phyloP scores from a whole-genome alignment of 2,329 filamentous ascomycete genomes.

The Fonsecaea pedrosoi region DNA sequence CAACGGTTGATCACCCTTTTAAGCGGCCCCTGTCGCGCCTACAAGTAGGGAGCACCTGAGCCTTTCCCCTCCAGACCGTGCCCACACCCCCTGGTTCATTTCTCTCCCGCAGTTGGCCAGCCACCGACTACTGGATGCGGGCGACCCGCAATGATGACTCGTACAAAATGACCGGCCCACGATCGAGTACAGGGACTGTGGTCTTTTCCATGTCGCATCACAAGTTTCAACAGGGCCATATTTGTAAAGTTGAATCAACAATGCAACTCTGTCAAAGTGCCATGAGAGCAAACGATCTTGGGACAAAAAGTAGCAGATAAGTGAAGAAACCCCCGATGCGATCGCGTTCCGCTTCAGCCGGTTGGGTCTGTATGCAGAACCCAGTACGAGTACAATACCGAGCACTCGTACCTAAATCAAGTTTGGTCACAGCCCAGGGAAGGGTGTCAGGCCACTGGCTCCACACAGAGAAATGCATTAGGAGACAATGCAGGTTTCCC shows the following conservation, averaged over 20 bases:
- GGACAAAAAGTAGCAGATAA: not conserved
- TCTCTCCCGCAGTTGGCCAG: not conserved
- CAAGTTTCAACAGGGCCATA: not conserved
- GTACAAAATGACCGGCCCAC: not conserved
- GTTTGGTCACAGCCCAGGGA: not conserved
- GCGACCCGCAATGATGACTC: not conserved
- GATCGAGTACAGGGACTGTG: not conserved
- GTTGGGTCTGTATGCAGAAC: not conserved
- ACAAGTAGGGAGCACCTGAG: not conserved
- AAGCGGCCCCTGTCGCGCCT: constrained; percentile 18
- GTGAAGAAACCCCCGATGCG: not conserved
- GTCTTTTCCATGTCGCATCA: not conserved
- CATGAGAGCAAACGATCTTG: not conserved
- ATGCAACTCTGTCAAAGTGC: not conserved
- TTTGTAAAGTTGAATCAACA: not conserved
- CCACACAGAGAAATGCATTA: not conserved
- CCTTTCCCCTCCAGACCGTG: not conserved
- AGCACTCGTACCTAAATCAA: not conserved
- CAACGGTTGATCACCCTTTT: constrained; percentile 21
- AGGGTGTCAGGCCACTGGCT: not conserved
- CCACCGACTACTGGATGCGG: not conserved
- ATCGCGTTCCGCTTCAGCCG: not conserved
- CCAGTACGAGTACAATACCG: too few species aligned
- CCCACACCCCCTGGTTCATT: not conserved
- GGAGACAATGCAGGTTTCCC: not conserved